A percentile compares a stretch with the other conserved stretches of the same genome.
Evolutionary conservation across 2,329 filamentous ascomycete genomes (phyloP).

Genomic region (Aquanectria penicillioides): DNA sequence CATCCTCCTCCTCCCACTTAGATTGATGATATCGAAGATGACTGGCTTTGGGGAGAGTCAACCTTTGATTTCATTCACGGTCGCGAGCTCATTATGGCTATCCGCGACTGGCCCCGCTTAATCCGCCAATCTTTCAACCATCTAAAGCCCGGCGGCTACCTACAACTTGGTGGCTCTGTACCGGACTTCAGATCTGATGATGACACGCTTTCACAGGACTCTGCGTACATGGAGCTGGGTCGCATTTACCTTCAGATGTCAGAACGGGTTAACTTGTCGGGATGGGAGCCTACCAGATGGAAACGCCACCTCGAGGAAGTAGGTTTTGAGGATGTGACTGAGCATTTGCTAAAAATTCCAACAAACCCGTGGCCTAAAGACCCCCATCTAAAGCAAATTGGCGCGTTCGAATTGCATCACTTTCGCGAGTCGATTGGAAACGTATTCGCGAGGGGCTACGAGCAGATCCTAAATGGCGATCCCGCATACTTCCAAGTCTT

Average conservation of each 20-base stretch:
- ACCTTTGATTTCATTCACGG: constrained; percentile 70
- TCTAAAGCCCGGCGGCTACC: constrained; percentile 61
- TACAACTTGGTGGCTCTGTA: constrained; percentile 40
- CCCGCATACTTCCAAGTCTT: constrained; percentile 34
- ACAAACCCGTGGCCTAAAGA: constrained; percentile 45
- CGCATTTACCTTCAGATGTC: constrained; percentile 38
- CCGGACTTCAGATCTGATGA: constrained; percentile 41
- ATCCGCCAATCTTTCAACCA: constrained; percentile 59
- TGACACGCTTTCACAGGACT: constrained; percentile 33
- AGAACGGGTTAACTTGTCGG: constrained; percentile 30
- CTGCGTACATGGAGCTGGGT: constrained; percentile 35
- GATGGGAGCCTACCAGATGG: constrained; percentile 34
- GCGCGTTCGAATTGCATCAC: constrained; percentile 36
- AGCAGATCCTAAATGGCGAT: constrained; percentile 36
- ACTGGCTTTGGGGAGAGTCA: constrained; percentile 48
- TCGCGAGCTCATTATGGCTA: constrained; percentile 63
- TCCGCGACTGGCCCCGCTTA: constrained; percentile 64
- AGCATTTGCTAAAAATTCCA: constrained; percentile 43
- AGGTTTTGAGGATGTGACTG: constrained; percentile 45
- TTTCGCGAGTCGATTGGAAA: constrained; percentile 37
- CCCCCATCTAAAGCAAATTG: constrained; percentile 42
- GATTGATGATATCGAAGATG: constrained; percentile 49
- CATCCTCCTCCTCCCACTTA: neutral
- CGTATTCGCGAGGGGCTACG: constrained; percentile 36
- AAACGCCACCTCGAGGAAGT: constrained; percentile 40